Conservation (phyloP, 2,329 filamentous ascomycete species). For the Calonectria henricotiae region DNA sequence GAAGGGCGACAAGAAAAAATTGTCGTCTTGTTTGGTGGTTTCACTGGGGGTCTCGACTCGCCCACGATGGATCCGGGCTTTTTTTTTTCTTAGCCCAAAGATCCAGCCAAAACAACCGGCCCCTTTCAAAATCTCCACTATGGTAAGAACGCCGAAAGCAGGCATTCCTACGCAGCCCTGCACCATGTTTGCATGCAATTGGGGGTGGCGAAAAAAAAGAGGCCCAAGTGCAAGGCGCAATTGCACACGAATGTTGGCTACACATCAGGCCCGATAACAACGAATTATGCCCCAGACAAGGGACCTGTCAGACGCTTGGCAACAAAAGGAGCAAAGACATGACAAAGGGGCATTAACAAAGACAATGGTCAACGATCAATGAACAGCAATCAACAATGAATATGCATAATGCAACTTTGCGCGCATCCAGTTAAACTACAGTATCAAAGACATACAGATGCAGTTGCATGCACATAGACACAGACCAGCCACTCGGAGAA, state of each 20-base stretch:
- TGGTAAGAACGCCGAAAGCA: background rate
- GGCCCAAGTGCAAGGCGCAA: slow-evolving; percentile 20
- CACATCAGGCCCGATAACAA: slow-evolving; percentile 33
- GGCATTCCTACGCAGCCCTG: slow-evolving; percentile 9
- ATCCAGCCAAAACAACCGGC: background rate
- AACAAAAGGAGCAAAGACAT: slow-evolving; percentile 1
- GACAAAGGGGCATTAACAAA: background rate
- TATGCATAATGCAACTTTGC: background rate
- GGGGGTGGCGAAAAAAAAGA: slow-evolving; percentile 6
- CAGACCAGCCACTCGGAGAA: slow-evolving; percentile 13
- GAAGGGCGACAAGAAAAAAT: slow-evolving; percentile 1
- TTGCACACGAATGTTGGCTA: background rate
- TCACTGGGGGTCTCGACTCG: slow-evolving; percentile 23
- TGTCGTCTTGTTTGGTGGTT: slow-evolving; percentile 3
- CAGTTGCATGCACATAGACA: slow-evolving; percentile 1
- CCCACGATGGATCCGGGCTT: slow-evolving; percentile 20
- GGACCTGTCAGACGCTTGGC: background rate
- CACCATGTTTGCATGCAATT: background rate
- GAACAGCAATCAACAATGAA: background rate
- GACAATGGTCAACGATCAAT: background rate
- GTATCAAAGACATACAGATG: background rate
- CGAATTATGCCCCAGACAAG: background rate
- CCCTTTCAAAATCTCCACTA: slow-evolving; percentile 17
- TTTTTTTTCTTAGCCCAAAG: slow-evolving; percentile 18
- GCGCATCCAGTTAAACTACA: background rate